Evolutionary conservation across 129 eudicot genomes (phyloP).

Genomic region (Oenanthe sinensis): DNA sequence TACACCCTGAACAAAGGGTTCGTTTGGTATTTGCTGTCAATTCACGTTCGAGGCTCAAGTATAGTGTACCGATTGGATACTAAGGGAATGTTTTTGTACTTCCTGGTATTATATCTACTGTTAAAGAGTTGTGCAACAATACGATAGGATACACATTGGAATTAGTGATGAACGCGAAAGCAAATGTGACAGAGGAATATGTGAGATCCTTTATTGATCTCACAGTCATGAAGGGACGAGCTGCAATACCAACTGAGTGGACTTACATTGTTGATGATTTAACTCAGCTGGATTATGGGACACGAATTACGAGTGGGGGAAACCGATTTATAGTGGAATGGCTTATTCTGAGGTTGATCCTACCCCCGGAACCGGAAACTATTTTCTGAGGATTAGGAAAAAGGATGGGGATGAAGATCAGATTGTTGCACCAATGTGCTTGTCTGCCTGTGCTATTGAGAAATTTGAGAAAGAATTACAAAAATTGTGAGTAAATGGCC

Average conservation of each 20-base stretch:
- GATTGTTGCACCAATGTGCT: slow-evolving; percentile 19
- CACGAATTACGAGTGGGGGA: slow-evolving; percentile 36
- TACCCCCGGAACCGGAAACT: not conserved
- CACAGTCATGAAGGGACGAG: slow-evolving; percentile 29
- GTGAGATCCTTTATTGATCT: slow-evolving; percentile 31
- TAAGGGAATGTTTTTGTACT: slow-evolving; percentile 22
- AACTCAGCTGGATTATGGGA: slow-evolving; percentile 17
- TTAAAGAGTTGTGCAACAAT: slow-evolving; percentile 13
- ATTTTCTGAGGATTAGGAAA: slow-evolving; percentile 7
- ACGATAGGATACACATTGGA: slow-evolving; percentile 26
- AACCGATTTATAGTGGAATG: slow-evolving; percentile 25
- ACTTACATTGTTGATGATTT: slow-evolving; percentile 18
- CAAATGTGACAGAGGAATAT: slow-evolving; percentile 24
- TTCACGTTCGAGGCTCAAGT: not conserved
- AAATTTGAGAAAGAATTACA: slow-evolving; percentile 17
- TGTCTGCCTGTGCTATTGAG: slow-evolving; percentile 19
- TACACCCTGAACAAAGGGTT: slow-evolving; percentile 22
- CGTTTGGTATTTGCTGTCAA: slow-evolving; percentile 5
- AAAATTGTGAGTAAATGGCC: not conserved
- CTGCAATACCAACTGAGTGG: slow-evolving; percentile 4
- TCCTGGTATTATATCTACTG: slow-evolving; percentile 23
- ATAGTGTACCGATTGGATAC: slow-evolving; percentile 12
- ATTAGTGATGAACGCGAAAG: slow-evolving; percentile 26
- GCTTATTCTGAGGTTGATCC: slow-evolving; percentile 11
- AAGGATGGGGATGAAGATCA: slow-evolving; percentile 19